Base-by-base conservation (phyloP, 1,284 basidiomycete species). In the Fistulinella staudtii region DNA sequence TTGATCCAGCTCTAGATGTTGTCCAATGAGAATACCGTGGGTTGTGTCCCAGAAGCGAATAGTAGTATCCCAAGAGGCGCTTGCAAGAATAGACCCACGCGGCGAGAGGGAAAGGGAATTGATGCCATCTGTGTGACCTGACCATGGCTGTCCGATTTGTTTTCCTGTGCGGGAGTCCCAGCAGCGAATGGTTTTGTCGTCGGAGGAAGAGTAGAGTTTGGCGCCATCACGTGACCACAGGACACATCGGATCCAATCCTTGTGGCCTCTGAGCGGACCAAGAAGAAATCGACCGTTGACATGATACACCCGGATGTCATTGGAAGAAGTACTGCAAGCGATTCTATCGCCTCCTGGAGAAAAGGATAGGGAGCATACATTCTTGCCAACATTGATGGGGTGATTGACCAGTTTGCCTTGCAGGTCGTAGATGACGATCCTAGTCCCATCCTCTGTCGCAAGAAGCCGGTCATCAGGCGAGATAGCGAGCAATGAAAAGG, bases 191-290 rank as follows among this genome's bases (percentile, higher is more conserved):
- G 36, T 31, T 2, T 20, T 13, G 20, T 49, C n/a, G n/a, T n/a
- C 39, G 3, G 3, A 0, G 8, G 7, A 4, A 18, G 46, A 54
- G 41, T 51, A 42, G 10, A 55, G 21, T 4, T 11, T 29, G 3
- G 2, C 10, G 4, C 52, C 46, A 24, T 56, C 46, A 6, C 0
- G 34, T 3, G 54, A 57, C 54, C 54, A 57, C 9, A 45, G 6
- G 10, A 60, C 17, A 37, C 13, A 49, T 3, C 2, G 3, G 17
- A 17, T 1, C 28, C 28, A 31, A 10, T 18, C 11, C n/a, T 31
- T 11, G 6, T 8, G 15, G 31, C 17, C 8, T 33, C 2, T 5
- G 31, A 33, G 15, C 13, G 25, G 25, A 35, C 1, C 23, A 36
- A 33, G 2, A 2, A 1, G 0, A 36, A 46, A 9, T 8, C 31